Percentiles rank a stretch among this genome's conserved stretches.
phyloP scores from a whole-genome alignment of 768 basidiomycete species.

The Boletus patriciae region DNA sequence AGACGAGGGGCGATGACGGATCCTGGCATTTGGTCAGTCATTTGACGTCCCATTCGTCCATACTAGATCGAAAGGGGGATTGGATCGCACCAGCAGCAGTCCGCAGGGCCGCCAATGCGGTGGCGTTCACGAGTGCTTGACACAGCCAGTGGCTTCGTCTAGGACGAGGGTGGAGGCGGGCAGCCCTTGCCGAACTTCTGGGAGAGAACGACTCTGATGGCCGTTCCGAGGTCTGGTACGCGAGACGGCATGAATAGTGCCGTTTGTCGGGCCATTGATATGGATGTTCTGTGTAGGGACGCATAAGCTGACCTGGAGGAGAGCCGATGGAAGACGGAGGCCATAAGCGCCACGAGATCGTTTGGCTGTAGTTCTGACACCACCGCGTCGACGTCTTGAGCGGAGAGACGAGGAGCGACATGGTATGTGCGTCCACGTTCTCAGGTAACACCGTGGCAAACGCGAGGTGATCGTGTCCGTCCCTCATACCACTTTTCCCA shows the following conservation, averaged over 20 bases:
- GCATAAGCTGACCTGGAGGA: constrained; percentile 30
- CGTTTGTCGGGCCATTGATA: constrained; percentile 56
- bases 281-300: constrained; percentile 57
- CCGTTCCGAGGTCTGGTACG: constrained; percentile 50
- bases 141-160: constrained; percentile 64
- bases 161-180: constrained; percentile 77
- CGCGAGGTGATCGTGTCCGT: too few species aligned
- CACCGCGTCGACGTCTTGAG: constrained; percentile 54
- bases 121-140: constrained; percentile 81
- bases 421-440: constrained; percentile 1
- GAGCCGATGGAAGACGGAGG: constrained; percentile 53
- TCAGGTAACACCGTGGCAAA: too few species aligned
- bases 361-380: constrained; percentile 44
- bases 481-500: too few species aligned
- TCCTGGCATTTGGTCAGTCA: constrained; percentile 40
- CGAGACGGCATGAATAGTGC: constrained; percentile 85
- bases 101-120: constrained; percentile 72
- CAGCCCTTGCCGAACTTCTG: constrained; percentile 52
- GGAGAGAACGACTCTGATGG: constrained; percentile 69
- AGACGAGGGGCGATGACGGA: constrained; percentile 66
- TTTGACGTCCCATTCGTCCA: background rate
- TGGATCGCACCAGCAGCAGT: constrained; percentile 69
- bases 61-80: background rate
- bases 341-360: constrained; percentile 57
- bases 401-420: constrained; percentile 61